These are phyloP conservation scores for Peronospora belbahrii DNA, from an alignment of 352 stramenopile genomes.

Conservation along the genomic window DNA sequence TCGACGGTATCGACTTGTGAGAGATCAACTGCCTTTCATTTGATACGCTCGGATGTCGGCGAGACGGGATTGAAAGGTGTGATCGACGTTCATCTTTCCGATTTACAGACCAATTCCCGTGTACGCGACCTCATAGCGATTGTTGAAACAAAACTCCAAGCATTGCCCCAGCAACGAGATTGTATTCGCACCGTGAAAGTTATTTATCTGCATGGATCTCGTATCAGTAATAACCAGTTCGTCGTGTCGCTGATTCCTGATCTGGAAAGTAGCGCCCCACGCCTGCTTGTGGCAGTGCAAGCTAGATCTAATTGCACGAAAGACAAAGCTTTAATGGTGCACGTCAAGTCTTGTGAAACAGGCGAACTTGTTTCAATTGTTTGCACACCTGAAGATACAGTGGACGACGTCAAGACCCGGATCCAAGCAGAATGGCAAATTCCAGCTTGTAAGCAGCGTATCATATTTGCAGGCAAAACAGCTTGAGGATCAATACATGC, in stretches of 20 bases:
- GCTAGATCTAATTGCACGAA: background rate
- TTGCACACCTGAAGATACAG: background rate
- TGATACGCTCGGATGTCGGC: no score
- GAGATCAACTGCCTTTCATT: no score
- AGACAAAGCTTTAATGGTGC: background rate
- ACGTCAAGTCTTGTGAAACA: background rate
- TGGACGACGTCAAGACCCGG: constrained; percentile 4
- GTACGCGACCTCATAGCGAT: constrained; percentile 1
- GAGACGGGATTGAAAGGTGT: background rate
- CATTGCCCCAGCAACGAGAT: background rate
- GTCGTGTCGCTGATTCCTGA: background rate
- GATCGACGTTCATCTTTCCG: background rate
- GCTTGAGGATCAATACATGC: background rate
- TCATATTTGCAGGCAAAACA: background rate
- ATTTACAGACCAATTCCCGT: background rate
- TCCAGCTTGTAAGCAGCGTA: constrained; percentile 1
- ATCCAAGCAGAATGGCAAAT: constrained; percentile 1
- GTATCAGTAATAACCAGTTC: background rate
- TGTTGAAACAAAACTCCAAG: background rate
- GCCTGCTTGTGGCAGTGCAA: background rate
- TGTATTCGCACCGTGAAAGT: background rate
- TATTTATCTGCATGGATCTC: background rate
- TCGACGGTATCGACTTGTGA: no score
- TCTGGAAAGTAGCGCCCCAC: background rate
- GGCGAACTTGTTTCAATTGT: background rate